Percentiles rank a stretch among this genome's conserved stretches.
These are phyloP conservation scores for Dictyostelium capitatum DNA, from an alignment of 78 protist species.

Conservation along the genomic window DNA sequence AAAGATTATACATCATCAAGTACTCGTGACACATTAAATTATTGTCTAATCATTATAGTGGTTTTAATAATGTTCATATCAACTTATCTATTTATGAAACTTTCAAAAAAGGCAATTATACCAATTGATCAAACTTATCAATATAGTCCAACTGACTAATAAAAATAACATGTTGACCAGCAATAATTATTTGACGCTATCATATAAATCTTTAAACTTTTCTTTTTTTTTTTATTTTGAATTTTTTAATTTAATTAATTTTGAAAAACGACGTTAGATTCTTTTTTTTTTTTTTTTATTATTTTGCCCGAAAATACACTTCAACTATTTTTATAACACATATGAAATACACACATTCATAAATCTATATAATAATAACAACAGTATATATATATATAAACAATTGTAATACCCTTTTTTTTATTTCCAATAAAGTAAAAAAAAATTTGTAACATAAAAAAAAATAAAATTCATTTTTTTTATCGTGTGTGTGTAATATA, in stretches of 20 bases:
- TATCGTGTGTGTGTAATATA: not conserved
- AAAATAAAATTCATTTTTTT: not conserved
- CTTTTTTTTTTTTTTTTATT: too few species aligned
- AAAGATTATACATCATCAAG: conserved; percentile 4
- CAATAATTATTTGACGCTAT: too few species aligned
- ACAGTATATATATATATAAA: not conserved
- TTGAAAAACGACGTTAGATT: too few species aligned
- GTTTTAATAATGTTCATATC: conserved; percentile 27
- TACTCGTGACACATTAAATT: conserved; percentile 30
- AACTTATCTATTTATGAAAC: conserved; percentile 47
- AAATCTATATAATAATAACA: too few species aligned
- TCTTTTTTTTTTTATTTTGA: not conserved
- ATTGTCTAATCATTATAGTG: conserved; percentile 24
- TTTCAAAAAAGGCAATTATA: not conserved
- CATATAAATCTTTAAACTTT: not conserved
- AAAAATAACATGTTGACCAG: too few species aligned
- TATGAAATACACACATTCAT: too few species aligned
- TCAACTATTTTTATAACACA: too few species aligned
- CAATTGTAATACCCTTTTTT: not conserved
- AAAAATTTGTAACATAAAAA: not conserved
- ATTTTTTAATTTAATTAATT: not conserved
- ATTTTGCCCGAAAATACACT: too few species aligned
- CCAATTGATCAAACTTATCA: not conserved
- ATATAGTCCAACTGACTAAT: not conserved
- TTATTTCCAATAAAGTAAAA: not conserved